Conservation (phyloP, 2,329 filamentous ascomycete species). For the Lasiodiplodia theobromae region DNA sequence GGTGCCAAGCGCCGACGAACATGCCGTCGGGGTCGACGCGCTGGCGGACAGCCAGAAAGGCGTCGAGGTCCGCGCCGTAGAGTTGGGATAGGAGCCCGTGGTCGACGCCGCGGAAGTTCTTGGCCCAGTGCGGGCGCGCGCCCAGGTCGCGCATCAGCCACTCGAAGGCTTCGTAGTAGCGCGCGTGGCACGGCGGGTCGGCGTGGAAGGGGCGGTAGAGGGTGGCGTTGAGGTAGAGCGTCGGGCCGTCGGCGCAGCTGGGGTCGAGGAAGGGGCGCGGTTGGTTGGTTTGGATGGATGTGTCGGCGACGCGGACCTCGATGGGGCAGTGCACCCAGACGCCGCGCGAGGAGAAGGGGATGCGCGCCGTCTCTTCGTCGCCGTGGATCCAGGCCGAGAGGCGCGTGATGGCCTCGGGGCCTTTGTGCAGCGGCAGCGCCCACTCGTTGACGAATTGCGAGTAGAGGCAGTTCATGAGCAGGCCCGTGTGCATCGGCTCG, state of each 20-base stretch:
- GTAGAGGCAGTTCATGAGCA: constrained; percentile 97
- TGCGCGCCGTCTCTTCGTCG: constrained; percentile 72
- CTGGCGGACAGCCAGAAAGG: constrained; percentile 73
- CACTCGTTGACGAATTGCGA: constrained; percentile 99
- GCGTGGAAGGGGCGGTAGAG: constrained; percentile 82
- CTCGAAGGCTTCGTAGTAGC: constrained; percentile 91
- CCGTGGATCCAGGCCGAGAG: constrained; percentile 86
- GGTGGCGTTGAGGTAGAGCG: constrained; percentile 88
- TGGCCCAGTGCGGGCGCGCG: constrained; percentile 88
- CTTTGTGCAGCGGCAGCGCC: constrained; percentile 85
- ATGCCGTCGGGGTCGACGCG: constrained; percentile 80
- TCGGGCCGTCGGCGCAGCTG: constrained; percentile 71
- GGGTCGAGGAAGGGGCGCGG: constrained; percentile 76
- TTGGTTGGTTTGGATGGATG: constrained; percentile 53
- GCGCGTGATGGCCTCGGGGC: constrained; percentile 84
- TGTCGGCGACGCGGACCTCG: constrained; percentile 86
- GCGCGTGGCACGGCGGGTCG: constrained; percentile 76
- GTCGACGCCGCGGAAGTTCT: constrained; percentile 75
- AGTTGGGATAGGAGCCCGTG: constrained; percentile 68
- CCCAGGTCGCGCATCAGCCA: constrained; percentile 87
- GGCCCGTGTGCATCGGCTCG: constrained; percentile 78
- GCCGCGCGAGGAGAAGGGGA: constrained; percentile 80
- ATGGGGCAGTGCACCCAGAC: constrained; percentile 89
- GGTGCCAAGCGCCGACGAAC: constrained; percentile 92
- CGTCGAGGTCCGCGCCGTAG: constrained; percentile 71